Evolutionary conservation across 2,329 filamentous ascomycete genomes (phyloP).

Genomic region (Cytospora schulzeri): DNA sequence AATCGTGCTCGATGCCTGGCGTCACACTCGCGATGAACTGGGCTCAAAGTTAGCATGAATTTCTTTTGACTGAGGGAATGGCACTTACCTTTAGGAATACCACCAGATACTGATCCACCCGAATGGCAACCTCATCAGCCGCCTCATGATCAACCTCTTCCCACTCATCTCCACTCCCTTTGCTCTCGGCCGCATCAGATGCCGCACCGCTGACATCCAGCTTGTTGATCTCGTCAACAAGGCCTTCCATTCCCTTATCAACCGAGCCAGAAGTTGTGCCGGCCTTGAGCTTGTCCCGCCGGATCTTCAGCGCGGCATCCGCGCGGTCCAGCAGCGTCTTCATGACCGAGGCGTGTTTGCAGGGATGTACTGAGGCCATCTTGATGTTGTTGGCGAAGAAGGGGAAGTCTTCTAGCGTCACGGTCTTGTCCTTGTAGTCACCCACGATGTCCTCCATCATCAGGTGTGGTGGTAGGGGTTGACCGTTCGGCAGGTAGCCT

Average conservation of each 20-base stretch:
- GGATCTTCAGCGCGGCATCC: slow-evolving; percentile 87
- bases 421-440: slow-evolving; percentile 70
- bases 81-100: slow-evolving; percentile 77
- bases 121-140: slow-evolving; percentile 77
- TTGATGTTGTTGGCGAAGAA: slow-evolving; percentile 91
- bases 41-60: slow-evolving; percentile 32
- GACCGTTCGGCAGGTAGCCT: slow-evolving; percentile 78
- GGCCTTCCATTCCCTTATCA: slow-evolving; percentile 73
- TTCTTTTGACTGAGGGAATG: neutral
- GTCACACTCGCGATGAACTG: slow-evolving; percentile 86
- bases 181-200: slow-evolving; percentile 51
- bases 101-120: slow-evolving; percentile 86
- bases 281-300: slow-evolving; percentile 76
- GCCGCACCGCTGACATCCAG: slow-evolving; percentile 57
- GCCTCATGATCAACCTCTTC: slow-evolving; percentile 65
- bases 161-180: slow-evolving; percentile 61
- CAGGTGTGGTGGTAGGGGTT: slow-evolving; percentile 45
- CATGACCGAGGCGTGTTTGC: slow-evolving; percentile 97
- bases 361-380: slow-evolving; percentile 96
- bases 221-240: slow-evolving; percentile 78
- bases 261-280: slow-evolving; percentile 49
- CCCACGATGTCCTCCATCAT: slow-evolving; percentile 46
- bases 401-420: slow-evolving; percentile 95
- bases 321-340: slow-evolving; percentile 94
- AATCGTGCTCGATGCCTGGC: slow-evolving; percentile 95